These are phyloP conservation scores for Carex pumila DNA, from an alignment of 176 grass and related monocot species.

Conservation along the genomic window DNA sequence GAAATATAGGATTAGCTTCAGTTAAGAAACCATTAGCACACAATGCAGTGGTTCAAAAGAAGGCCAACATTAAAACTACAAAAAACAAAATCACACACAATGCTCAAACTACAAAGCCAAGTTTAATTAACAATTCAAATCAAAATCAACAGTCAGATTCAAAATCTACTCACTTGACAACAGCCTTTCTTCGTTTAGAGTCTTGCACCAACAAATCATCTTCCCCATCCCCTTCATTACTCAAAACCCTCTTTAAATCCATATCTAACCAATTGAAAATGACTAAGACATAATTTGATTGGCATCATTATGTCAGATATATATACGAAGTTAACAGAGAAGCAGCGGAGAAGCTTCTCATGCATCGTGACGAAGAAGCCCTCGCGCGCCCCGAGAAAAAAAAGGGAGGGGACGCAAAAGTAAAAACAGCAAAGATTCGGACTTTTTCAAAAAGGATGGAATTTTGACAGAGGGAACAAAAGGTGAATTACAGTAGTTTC, in stretches of 20 bases:
- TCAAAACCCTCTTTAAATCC: slow-evolving; percentile 18
- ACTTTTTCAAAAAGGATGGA: slow-evolving; percentile 17
- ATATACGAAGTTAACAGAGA: slow-evolving; percentile 5
- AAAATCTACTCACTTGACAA: slow-evolving; percentile 14
- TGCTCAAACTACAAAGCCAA: not conserved
- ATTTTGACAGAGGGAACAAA: slow-evolving; percentile 13
- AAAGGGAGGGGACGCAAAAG: not conserved
- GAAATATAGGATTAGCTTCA: not conserved
- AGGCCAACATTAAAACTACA: not conserved
- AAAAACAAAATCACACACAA: not conserved
- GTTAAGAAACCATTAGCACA: not conserved
- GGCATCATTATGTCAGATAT: slow-evolving; percentile 21
- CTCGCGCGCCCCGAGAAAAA: slow-evolving; percentile 2
- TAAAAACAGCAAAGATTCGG: slow-evolving; percentile 20
- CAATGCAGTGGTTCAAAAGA: not conserved
- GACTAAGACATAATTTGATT: not conserved
- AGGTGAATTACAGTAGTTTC: slow-evolving; percentile 5
- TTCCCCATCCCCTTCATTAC: slow-evolving; percentile 1
- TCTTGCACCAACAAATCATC: not conserved
- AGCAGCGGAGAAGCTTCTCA: slow-evolving; percentile 25
- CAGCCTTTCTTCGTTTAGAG: slow-evolving; percentile 7
- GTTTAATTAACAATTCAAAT: not conserved
- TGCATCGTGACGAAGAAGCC: slow-evolving; percentile 22
- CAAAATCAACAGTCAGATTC: not conserved
- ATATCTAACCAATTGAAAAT: slow-evolving; percentile 5